Evolutionary conservation across 2,329 filamentous ascomycete genomes (phyloP).

Genomic region (Sarocladium oryzae): DNA sequence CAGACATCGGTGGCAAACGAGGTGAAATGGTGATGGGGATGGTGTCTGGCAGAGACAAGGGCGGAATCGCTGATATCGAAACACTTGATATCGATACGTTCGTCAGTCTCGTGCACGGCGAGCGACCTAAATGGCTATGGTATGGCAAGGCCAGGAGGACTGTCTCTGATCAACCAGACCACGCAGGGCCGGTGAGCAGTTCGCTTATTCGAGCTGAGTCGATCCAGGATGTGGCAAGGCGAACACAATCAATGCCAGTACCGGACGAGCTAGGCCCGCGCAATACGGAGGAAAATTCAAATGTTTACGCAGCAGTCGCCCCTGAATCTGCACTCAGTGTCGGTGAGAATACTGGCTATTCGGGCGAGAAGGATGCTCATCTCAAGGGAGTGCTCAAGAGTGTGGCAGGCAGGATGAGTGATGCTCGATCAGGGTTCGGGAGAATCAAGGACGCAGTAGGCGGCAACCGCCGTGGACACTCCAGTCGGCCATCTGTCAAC

Average conservation of each 20-base stretch:
- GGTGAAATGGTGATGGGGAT: slow-evolving; percentile 96
- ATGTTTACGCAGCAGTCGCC: slow-evolving; percentile 36
- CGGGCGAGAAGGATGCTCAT: slow-evolving; percentile 48
- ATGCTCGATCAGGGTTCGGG: slow-evolving; percentile 75
- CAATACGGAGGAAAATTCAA: slow-evolving; percentile 38
- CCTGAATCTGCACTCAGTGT: slow-evolving; percentile 40
- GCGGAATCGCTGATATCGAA: slow-evolving; percentile 85
- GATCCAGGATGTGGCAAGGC: slow-evolving; percentile 26
- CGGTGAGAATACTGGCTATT: slow-evolving; percentile 32
- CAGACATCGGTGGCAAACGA: slow-evolving; percentile 86
- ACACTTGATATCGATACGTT: slow-evolving; percentile 85
- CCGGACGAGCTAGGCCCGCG: slow-evolving; percentile 45
- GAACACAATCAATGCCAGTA: slow-evolving; percentile 41
- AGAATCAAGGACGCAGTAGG: slow-evolving; percentile 83
- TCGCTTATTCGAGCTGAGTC: neutral
- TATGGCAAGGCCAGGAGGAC: slow-evolving; percentile 76
- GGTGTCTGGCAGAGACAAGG: slow-evolving; percentile 79
- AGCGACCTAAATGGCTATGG: slow-evolving; percentile 91
- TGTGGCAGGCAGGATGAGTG: slow-evolving; percentile 70
- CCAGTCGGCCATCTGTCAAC: slow-evolving; percentile 40
- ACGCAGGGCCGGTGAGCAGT: slow-evolving; percentile 18
- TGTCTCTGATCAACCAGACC: slow-evolving; percentile 38
- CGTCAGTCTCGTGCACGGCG: slow-evolving; percentile 68
- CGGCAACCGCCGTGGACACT: slow-evolving; percentile 45
- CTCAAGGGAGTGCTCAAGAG: slow-evolving; percentile 69